Base-by-base conservation (phyloP, 495 filamentous ascomycete species). In the Thermochaetoides thermophila region DNA sequence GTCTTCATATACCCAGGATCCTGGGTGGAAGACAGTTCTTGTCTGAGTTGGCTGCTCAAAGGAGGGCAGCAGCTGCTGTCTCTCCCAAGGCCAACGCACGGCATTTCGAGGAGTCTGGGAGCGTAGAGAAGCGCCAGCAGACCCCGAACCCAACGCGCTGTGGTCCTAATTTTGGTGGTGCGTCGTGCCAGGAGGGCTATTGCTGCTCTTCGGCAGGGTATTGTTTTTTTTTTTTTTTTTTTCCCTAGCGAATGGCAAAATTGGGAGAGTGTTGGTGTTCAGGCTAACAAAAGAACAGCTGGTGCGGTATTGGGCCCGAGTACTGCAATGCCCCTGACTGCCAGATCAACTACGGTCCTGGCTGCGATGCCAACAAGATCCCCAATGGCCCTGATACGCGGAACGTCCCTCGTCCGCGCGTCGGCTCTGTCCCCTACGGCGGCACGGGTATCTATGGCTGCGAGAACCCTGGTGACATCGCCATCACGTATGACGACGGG, bases 401-500 rank as follows among this genome's bases (percentile, higher is more conserved):
- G 2, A 46, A 53, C 1, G 64, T 82, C 43, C 42, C 67, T 27
- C 70, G 78, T 10, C 63, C 73, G 23, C 65, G 73, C 12, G 6
- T 74, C 11, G 78, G 78, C 14, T 49, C 34, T 14, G 61, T 74
- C 3, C 59, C 57, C 11, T 84, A 81, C 47, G 71, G 66, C 10
- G 73, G 72, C 11, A 51, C 52, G 3, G 69, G 69, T 4, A 75
- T 89, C 35, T 78, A 77, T 25, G 66, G 74, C 27, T 91, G 83
- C 44, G 58, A 56, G 4, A 60, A 61, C 10, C 53, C 65, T 1
- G 74, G 76, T 15, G 70, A 72, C 13, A 66, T 86, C 37, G 81
- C 81, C 28, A 44, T 86, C 30, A 85, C 81, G 1, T 86, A 71
- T 48, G 81, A 87, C 40, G 81, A 87, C 48, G 81, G 81, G 7